These are phyloP conservation scores for Heliocybe sulcata DNA, from an alignment of 1,284 basidiomycete genomes.

Conservation along the genomic window DNA sequence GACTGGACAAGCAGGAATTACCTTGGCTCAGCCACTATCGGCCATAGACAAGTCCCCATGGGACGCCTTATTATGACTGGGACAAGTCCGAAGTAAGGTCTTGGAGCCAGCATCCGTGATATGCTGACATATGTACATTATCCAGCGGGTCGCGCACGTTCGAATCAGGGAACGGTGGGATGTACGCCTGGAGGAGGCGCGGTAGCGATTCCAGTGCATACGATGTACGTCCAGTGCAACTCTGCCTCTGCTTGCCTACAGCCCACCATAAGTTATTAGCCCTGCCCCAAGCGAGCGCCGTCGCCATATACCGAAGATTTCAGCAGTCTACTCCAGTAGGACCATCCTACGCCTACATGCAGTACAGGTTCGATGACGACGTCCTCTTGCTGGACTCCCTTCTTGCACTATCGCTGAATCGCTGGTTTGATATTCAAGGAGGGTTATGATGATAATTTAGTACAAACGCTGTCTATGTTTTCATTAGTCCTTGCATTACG, in stretches of 20 bases:
- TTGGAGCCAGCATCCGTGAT: background rate
- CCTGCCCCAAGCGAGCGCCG: conserved; percentile 10
- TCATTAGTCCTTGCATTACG: background rate
- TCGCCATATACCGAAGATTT: conserved; percentile 52
- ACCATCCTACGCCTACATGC: conserved; percentile 50
- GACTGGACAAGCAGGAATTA: conserved; percentile 52
- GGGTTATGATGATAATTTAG: conserved; percentile 11
- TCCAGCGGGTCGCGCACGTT: conserved; percentile 37
- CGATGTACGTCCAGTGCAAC: conserved; percentile 36
- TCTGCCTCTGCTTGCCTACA: background rate
- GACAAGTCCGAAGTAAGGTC: conserved; percentile 37
- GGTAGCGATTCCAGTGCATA: conserved; percentile 39
- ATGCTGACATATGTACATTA: background rate
- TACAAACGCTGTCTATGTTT: conserved; percentile 4
- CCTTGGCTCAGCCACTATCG: conserved; percentile 51
- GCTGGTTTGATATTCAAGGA: conserved; percentile 60
- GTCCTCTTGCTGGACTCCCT: conserved; percentile 54
- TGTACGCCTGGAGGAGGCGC: conserved; percentile 57
- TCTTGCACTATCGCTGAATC: conserved; percentile 60
- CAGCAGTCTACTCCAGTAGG: conserved; percentile 50
- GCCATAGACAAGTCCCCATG: conserved; percentile 50
- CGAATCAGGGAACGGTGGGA: conserved; percentile 39
- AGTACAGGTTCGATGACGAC: conserved; percentile 55
- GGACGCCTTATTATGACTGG: conserved; percentile 50
- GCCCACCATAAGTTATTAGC: background rate